phyloP scores from a whole-genome alignment of 1,284 basidiomycete genomes.

The Melampsora abietis-canadensis region DNA sequence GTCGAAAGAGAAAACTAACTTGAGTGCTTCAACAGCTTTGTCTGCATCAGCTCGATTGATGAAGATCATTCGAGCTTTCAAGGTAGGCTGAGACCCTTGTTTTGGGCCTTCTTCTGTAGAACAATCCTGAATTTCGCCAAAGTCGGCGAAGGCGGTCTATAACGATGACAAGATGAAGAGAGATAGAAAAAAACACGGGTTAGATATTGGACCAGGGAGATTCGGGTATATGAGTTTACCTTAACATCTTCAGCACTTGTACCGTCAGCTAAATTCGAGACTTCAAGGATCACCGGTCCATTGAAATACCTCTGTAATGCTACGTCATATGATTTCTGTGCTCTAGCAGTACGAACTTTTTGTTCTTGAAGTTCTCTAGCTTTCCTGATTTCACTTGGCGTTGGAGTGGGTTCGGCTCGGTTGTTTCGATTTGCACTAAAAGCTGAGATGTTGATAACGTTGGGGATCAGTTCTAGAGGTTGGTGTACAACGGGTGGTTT shows the following conservation, averaged over 20 bases:
- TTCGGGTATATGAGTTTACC: not conserved
- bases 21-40: constrained; percentile 26
- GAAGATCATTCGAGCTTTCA: constrained; percentile 26
- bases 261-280: constrained; percentile 37
- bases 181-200: not conserved
- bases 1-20: constrained; percentile 4
- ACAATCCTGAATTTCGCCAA: constrained; percentile 36
- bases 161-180: not conserved
- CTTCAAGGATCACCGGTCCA: constrained; percentile 35
- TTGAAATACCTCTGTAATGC: constrained; percentile 22
- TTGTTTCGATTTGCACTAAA: not conserved
- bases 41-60: constrained; percentile 19
- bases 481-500: not conserved
- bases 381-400: not conserved
- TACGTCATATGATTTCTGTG: constrained; percentile 11
- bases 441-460: not conserved
- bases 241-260: constrained; percentile 37
- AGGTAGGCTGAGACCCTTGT: constrained; percentile 18
- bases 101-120: constrained; percentile 34
- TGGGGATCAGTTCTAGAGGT: constrained; percentile 1
- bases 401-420: not conserved
- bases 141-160: constrained; percentile 39
- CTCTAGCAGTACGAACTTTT: constrained; percentile 2
- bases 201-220: not conserved
- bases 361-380: not conserved